phyloP scores from a whole-genome alignment of 2,329 filamentous ascomycete species.

The Ophiostoma novo-ulmi region DNA sequence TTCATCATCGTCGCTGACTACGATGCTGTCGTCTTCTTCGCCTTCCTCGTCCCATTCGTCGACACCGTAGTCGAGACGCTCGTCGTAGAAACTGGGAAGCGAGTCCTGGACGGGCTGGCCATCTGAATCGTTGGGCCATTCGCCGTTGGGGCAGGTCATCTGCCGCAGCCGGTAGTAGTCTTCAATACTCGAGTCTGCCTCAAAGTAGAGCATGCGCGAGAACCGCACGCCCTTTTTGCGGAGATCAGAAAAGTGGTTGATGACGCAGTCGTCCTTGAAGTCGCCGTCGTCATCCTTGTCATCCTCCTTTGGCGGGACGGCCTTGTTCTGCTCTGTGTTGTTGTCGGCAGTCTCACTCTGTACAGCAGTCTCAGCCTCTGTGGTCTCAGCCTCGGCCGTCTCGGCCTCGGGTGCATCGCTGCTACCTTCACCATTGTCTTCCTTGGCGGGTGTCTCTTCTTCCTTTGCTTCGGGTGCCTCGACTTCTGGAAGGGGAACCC shows the following conservation, averaged over 20 bases:
- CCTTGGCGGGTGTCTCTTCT: no score
- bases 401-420: not conserved
- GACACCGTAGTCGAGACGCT: conserved; percentile 16
- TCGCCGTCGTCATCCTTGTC: not conserved
- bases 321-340: not conserved
- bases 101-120: conserved; percentile 21
- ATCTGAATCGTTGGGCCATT: conserved; percentile 21
- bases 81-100: not conserved
- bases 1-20: conserved; percentile 2
- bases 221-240: conserved; percentile 22
- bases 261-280: conserved; percentile 27
- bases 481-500: conserved; percentile 15
- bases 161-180: conserved; percentile 16
- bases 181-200: not conserved
- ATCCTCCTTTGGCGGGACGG: not conserved
- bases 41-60: conserved; percentile 1
- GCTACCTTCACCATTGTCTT: conserved; percentile 11
- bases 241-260: conserved; percentile 22
- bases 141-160: conserved; percentile 16
- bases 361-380: not conserved
- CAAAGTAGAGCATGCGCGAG: conserved; percentile 25
- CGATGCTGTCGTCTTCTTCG: conserved; percentile 25
- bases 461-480: not conserved
- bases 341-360: not conserved
- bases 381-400: not conserved